Conservation (phyloP, 805 yeast species). For the Maudiozyma barnettii region DNA sequence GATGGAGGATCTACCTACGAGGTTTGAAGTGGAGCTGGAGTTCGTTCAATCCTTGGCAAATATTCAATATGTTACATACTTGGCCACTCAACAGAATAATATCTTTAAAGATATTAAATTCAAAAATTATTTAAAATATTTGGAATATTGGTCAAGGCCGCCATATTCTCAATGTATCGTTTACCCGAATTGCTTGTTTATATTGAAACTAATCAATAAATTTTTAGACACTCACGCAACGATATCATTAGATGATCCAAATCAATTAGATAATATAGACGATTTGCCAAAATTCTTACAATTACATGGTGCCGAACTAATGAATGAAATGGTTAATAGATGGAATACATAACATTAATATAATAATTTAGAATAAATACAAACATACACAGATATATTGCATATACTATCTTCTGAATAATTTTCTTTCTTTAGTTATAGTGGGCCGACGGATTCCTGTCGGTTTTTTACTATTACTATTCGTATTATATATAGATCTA, state of each 20-base stretch:
- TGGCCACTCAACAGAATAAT: slow-evolving; percentile 63
- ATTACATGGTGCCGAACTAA: slow-evolving; percentile 30
- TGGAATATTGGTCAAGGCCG: slow-evolving; percentile 79
- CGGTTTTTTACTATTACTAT: background rate
- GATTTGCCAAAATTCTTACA: slow-evolving; percentile 44
- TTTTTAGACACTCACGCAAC: slow-evolving; percentile 20
- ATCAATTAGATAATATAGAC: slow-evolving; percentile 38
- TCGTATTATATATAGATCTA: background rate
- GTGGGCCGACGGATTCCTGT: slow-evolving; percentile 18
- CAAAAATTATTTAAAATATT: slow-evolving; percentile 63
- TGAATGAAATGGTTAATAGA: slow-evolving; percentile 68
- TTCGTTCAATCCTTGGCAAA: slow-evolving; percentile 90
- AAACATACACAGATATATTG: background rate
- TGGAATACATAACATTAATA: slow-evolving; percentile 35
- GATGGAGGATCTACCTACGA: slow-evolving; percentile 37
- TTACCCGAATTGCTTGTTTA: slow-evolving; percentile 82
- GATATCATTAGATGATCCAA: slow-evolving; percentile 38
- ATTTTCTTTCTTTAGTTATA: slow-evolving; percentile 19
- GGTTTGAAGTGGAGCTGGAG: slow-evolving; percentile 36
- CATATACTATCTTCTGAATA: slow-evolving; percentile 12
- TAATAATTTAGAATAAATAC: slow-evolving; percentile 2
- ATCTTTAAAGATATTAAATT: slow-evolving; percentile 59
- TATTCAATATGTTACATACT: slow-evolving; percentile 73
- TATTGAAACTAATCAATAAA: slow-evolving; percentile 48
- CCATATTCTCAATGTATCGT: slow-evolving; percentile 42